These are phyloP conservation scores for Pseudogymnoascus sp. DNA, from an alignment of 2,329 filamentous ascomycete species.

Conservation along the genomic window DNA sequence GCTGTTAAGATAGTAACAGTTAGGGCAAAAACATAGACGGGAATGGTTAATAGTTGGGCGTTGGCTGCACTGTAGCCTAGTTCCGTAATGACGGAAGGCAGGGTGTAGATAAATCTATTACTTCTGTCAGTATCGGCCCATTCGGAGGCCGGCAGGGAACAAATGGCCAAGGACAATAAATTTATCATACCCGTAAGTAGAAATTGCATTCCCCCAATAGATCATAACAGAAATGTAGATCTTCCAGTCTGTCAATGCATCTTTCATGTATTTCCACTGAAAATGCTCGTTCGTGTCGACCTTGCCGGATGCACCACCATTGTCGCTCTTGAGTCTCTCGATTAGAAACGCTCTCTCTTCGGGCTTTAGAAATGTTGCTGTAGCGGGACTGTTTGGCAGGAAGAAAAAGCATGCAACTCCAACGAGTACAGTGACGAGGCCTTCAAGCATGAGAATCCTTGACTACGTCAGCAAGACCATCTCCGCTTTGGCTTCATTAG, in stretches of 20 bases:
- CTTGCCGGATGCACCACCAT: slow-evolving; percentile 41
- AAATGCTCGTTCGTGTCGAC: slow-evolving; percentile 33
- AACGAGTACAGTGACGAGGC: slow-evolving; percentile 25
- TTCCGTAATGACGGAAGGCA: slow-evolving; percentile 19
- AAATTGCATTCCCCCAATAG: slow-evolving; percentile 8
- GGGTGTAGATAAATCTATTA: slow-evolving; percentile 15
- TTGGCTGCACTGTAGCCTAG: slow-evolving; percentile 16
- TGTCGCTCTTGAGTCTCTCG: slow-evolving; percentile 56
- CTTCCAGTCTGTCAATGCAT: slow-evolving; percentile 28
- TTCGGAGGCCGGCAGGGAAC: background rate
- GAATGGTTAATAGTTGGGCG: slow-evolving; percentile 18
- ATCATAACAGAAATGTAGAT: slow-evolving; percentile 23
- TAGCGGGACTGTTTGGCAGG: slow-evolving; percentile 69
- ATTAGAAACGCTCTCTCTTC: slow-evolving; percentile 62
- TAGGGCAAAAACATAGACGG: slow-evolving; percentile 15
- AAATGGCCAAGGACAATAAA: background rate
- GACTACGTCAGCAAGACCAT: background rate
- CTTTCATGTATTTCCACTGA: slow-evolving; percentile 21
- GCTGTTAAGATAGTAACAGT: slow-evolving; percentile 10
- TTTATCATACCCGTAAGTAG: slow-evolving; percentile 8
- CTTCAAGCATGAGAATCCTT: slow-evolving; percentile 30
- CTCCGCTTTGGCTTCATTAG: background rate
- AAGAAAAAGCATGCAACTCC: slow-evolving; percentile 35
- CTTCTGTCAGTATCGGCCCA: background rate
- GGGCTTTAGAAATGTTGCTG: slow-evolving; percentile 60